Percentiles rank a stretch among this genome's conserved stretches.
Conservation (phyloP, 225 moss, liverwort and hornwort species). For the Sphagnum tenellum region DNA sequence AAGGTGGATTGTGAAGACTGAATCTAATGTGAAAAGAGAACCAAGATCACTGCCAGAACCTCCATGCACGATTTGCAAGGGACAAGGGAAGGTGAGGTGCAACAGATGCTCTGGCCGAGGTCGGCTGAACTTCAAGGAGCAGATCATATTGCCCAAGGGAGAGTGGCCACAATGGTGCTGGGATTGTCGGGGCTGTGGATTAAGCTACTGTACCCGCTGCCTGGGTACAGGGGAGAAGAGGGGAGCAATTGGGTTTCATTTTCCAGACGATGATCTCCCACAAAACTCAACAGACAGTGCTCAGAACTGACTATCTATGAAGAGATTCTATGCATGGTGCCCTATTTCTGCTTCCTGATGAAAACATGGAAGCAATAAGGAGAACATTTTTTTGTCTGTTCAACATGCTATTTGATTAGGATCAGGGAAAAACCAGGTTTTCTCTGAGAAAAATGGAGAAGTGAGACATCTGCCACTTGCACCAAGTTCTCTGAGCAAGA, state of each 20-base stretch:
- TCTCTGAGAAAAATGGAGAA: no score
- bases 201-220: slow-evolving; percentile 81
- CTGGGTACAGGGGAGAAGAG: slow-evolving; percentile 90
- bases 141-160: slow-evolving; percentile 80
- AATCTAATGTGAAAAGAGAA: slow-evolving; percentile 81
- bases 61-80: slow-evolving; percentile 72
- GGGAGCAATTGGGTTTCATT: slow-evolving; percentile 84
- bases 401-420: no score
- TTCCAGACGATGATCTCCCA: slow-evolving; percentile 51
- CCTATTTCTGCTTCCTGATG: no score
- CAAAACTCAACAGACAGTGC: slow-evolving; percentile 38
- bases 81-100: slow-evolving; percentile 72
- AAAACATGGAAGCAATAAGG: no score
- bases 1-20: slow-evolving; percentile 46
- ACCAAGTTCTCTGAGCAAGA: no score
- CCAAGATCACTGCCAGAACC: slow-evolving; percentile 62
- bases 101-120: slow-evolving; percentile 73
- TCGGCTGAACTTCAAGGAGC: slow-evolving; percentile 72
- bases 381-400: no score
- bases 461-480: no score
- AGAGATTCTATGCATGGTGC: no score
- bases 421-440: no score
- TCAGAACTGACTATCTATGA: slow-evolving; percentile 37
- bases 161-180: slow-evolving; percentile 99
- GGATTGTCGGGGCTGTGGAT: slow-evolving; percentile 91